Base-by-base conservation (phyloP, 1,284 basidiomycete species). In the Ganoderma multipileum region DNA sequence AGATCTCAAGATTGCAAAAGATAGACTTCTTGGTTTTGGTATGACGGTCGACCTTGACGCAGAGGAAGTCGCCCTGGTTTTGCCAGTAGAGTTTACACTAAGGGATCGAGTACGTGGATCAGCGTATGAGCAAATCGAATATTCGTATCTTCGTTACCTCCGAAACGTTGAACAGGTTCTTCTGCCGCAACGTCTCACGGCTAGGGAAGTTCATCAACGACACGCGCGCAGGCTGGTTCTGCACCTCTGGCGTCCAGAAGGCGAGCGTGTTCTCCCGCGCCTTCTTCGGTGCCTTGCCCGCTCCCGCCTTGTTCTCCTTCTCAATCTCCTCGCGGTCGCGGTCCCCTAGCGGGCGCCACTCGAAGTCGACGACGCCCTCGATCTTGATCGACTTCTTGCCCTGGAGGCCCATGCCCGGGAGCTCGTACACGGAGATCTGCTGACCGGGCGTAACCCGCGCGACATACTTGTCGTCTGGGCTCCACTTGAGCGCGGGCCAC, bases 1-100 rank as follows among this genome's bases (percentile, higher is more conserved):
- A 99, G 72, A 99, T 93, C 83, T 99, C 98, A 72, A 99, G 86
- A 82, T 99, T 99, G 83, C 97, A 98, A 85, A 97, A 99, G 66
- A 95, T 96, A 14, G 96, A 97, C 85, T 99, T 99, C 84, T 99
- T 99, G 26, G 96, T 98, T 86, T 99, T 99, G 58, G 97, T 99
- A 81, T 99, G 97, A 69, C 98, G 94, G 83, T 99, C 98, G 68
- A 99, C 98, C 84, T 98, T 99, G 82, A 99, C 98, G 77, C 98
- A 99, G 33, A 99, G 89, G 85, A 96, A 99, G 82, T 99, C 97
- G 63, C 98, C 98, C 80, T 98, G 95, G 78, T 97, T 98, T 84
- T 99, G 98, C 97, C 96, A 99, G 83, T 95, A 94, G 60, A 99
- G 88, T 84, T 99, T 99, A 83, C 97, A 99, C 96, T 98, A 60